phyloP scores from a whole-genome alignment of 2,329 filamentous ascomycete species.

The Sarocladiaceae sp. region DNA sequence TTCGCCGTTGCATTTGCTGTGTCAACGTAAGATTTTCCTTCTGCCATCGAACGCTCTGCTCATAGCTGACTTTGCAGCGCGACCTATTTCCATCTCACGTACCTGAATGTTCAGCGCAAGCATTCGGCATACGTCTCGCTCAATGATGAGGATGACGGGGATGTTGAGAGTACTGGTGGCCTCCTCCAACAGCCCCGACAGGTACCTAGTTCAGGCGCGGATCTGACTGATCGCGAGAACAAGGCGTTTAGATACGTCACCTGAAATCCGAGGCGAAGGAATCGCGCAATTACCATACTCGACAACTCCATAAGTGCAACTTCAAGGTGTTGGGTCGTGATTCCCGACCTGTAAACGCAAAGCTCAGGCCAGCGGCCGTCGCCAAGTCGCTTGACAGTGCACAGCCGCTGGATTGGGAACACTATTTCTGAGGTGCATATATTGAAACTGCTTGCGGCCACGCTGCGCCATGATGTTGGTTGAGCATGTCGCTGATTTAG shows the following conservation, averaged over 20 bases:
- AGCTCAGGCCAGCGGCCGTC: no score
- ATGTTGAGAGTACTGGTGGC: constrained; percentile 1
- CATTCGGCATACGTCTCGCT: constrained; percentile 1
- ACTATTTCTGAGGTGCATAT: no score
- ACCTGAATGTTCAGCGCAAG: constrained; percentile 2
- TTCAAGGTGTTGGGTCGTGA: no score
- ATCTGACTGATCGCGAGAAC: constrained; percentile 9
- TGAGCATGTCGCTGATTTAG: not conserved
- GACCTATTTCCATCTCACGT: constrained; percentile 5
- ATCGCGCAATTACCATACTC: no score
- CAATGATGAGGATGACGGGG: constrained; percentile 3
- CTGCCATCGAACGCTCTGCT: not conserved
- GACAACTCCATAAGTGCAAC: no score
- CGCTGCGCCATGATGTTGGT: not conserved
- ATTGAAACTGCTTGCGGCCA: not conserved
- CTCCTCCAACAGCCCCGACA: constrained; percentile 2
- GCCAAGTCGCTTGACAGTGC: no score
- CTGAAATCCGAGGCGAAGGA: no score
- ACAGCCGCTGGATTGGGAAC: no score
- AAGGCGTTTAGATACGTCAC: constrained; percentile 4
- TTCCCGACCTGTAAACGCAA: no score
- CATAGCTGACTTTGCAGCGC: not conserved
- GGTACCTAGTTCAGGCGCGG: not conserved
- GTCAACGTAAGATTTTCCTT: not conserved
- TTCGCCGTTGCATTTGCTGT: constrained; percentile 4